phyloP scores from a whole-genome alignment of 2,329 filamentous ascomycete species.

The Orbilia brochopaga region DNA sequence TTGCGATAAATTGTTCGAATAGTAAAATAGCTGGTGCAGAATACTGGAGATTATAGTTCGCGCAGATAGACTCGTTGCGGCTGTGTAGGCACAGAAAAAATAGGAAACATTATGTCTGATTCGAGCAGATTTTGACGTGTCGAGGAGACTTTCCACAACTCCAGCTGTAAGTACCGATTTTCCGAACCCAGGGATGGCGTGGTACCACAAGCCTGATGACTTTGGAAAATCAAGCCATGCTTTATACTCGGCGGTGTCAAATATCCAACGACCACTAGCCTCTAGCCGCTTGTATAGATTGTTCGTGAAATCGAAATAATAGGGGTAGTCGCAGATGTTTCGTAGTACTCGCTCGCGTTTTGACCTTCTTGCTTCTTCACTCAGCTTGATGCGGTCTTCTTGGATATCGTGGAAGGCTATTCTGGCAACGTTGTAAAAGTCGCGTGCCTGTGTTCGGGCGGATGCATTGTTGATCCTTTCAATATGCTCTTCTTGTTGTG shows the following conservation, averaged over 20 bases:
- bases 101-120: constrained; percentile 51
- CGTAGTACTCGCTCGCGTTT: constrained; percentile 55
- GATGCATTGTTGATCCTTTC: constrained; percentile 33
- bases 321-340: constrained; percentile 55
- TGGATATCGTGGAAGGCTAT: constrained; percentile 14
- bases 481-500: constrained; percentile 49
- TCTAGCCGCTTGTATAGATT: constrained; percentile 55
- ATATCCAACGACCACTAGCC: constrained; percentile 56
- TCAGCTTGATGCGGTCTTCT: constrained; percentile 18
- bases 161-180: constrained; percentile 40
- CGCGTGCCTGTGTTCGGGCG: constrained; percentile 5
- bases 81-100: constrained; percentile 54
- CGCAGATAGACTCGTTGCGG: constrained; percentile 50
- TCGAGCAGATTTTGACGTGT: constrained; percentile 5
- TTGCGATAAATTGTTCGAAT: constrained; percentile 9
- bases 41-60: constrained; percentile 53
- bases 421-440: constrained; percentile 28
- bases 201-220: constrained; percentile 54
- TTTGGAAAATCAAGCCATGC: constrained; percentile 51
- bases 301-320: constrained; percentile 54
- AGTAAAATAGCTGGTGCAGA: constrained; percentile 52
- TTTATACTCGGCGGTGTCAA: constrained; percentile 53
- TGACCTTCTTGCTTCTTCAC: constrained; percentile 23
- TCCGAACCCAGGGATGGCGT: constrained; percentile 41
- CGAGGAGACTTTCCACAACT: constrained; percentile 21